Conservation (phyloP, 495 filamentous ascomycete genomes). For the Apiosordaria backusii region DNA sequence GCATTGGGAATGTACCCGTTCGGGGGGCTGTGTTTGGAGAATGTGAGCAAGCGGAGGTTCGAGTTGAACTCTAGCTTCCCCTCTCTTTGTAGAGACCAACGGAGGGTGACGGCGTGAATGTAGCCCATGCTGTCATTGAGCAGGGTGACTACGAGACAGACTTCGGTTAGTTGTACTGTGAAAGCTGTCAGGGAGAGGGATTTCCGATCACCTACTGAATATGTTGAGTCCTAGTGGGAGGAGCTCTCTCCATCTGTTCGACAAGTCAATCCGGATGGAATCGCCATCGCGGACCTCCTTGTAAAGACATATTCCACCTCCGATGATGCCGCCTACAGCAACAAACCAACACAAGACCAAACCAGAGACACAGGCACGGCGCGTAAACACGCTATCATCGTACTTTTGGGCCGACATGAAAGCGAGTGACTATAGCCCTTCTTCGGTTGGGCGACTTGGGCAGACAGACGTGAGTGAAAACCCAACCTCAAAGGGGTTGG, state of each 20-base stretch:
- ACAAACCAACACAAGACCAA: constrained; percentile 25
- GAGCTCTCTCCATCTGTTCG: constrained; percentile 24
- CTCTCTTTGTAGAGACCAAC: constrained; percentile 44
- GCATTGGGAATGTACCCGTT: constrained; percentile 34
- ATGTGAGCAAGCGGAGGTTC: constrained; percentile 41
- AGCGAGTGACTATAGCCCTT: constrained; percentile 1
- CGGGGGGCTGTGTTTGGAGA: constrained; percentile 20
- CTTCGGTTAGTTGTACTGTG: neutral
- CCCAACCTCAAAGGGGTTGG: neutral
- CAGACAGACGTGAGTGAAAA: neutral
- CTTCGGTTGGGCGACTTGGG: neutral
- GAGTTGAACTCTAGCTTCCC: constrained; percentile 42
- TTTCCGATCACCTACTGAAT: constrained; percentile 15
- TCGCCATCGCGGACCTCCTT: constrained; percentile 16
- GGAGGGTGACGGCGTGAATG: constrained; percentile 39
- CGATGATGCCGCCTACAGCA: constrained; percentile 18
- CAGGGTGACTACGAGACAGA: constrained; percentile 26
- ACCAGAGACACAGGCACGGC: constrained; percentile 19
- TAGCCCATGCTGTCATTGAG: constrained; percentile 40
- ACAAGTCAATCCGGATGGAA: constrained; percentile 21
- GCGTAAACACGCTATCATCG: constrained; percentile 23
- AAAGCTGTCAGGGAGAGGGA: too few relatives aligned
- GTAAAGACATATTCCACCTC: constrained; percentile 20
- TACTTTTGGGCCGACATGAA: constrained; percentile 18
- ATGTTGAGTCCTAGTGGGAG: constrained; percentile 30